phyloP scores from a whole-genome alignment of 148 eudicot genomes.

The Arctostaphylos glauca region DNA sequence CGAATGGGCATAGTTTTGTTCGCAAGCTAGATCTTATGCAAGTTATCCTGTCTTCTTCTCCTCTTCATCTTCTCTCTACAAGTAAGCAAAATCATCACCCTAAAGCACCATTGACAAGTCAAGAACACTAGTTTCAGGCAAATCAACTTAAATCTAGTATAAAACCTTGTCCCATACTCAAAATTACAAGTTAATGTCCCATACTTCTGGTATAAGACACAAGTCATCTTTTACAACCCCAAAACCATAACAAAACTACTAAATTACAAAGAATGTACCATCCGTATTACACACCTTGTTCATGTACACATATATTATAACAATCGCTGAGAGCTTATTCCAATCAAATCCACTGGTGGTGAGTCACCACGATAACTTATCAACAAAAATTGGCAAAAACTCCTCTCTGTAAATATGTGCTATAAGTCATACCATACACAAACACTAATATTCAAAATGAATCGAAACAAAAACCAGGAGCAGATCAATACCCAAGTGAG shows the following conservation, averaged over 20 bases:
- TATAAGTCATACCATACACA: background rate
- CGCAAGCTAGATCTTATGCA: background rate
- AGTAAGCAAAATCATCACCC: background rate
- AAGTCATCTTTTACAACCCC: background rate
- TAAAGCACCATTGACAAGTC: background rate
- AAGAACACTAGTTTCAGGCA: background rate
- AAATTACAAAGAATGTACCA: background rate
- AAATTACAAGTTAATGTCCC: background rate
- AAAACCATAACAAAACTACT: background rate
- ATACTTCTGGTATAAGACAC: background rate
- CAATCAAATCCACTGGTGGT: background rate
- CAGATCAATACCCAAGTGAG: slow-evolving; percentile 46
- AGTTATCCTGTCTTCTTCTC: background rate
- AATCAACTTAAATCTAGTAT: background rate
- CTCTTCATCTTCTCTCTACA: background rate
- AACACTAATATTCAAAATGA: background rate
- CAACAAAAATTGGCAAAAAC: background rate
- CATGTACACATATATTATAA: no score
- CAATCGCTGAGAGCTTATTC: background rate
- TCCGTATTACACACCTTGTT: no score
- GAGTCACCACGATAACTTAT: background rate
- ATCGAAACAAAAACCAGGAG: background rate
- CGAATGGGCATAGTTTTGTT: background rate
- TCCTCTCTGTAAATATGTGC: background rate
- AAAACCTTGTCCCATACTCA: background rate